Conservation (phyloP, 2,329 filamentous ascomycete species). For the Nigrospora sphaerica region DNA sequence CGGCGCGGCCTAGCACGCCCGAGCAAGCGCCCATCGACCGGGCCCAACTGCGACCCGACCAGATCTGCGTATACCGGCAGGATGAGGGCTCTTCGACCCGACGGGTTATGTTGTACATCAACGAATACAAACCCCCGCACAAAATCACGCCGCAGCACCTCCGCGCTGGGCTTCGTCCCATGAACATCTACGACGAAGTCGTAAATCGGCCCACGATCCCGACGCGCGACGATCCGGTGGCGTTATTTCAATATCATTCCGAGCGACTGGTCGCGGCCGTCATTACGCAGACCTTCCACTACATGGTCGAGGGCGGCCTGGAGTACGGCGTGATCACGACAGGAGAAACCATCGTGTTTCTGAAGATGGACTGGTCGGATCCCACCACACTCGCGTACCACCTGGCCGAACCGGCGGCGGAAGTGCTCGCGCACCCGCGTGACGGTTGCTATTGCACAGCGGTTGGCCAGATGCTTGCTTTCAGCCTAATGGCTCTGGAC, state of each 20-base stretch:
- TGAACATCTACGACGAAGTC: conserved; percentile 32
- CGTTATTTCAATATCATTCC: conserved; percentile 25
- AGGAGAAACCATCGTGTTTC: conserved; percentile 34
- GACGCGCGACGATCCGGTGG: conserved; percentile 17
- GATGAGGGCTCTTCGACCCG: conserved; percentile 1
- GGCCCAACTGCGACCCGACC: conserved; percentile 18
- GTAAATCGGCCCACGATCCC: conserved; percentile 17
- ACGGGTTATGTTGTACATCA: conserved; percentile 21
- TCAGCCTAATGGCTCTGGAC: conserved; percentile 17
- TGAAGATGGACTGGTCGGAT: conserved; percentile 24
- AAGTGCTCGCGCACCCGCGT: conserved; percentile 14
- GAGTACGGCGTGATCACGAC: conserved; percentile 35
- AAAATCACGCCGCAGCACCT: conserved; percentile 36
- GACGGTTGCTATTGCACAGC: conserved; percentile 14
- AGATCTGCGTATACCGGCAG: conserved; percentile 21
- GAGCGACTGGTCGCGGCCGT: conserved; percentile 31
- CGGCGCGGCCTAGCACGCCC: conserved; percentile 9
- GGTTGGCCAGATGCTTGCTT: conserved; percentile 22
- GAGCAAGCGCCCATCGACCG: conserved; percentile 7
- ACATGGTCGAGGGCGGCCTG: conserved; percentile 39
- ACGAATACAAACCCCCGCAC: conserved; percentile 40
- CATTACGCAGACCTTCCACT: conserved; percentile 39
- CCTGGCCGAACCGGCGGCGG: conserved; percentile 17
- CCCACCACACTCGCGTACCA: conserved; percentile 22
- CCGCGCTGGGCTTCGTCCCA: conserved; percentile 29